phyloP scores from a whole-genome alignment of 805 yeast species.

The Candida schatavii region DNA sequence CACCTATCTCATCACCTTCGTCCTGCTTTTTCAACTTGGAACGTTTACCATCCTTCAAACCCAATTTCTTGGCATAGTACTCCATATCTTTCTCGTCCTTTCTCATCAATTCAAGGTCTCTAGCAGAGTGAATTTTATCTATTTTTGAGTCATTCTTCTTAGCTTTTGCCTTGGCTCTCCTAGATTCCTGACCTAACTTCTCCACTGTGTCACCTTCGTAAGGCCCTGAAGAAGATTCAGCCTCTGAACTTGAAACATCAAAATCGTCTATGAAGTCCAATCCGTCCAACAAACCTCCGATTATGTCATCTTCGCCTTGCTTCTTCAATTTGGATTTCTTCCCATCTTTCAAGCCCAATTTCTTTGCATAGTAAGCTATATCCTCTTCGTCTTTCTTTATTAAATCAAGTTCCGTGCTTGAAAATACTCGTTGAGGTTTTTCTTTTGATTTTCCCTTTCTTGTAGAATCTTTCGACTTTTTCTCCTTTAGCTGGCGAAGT shows the following conservation, averaged over 20 bases:
- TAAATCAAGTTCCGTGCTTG: constrained; percentile 47
- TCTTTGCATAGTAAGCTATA: constrained; percentile 77
- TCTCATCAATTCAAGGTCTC: constrained; percentile 46
- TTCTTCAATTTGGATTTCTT: constrained; percentile 45
- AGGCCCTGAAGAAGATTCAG: too few relatives aligned
- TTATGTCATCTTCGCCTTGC: constrained; percentile 64
- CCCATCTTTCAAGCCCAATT: constrained; percentile 64
- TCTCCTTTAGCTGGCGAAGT: constrained; percentile 14
- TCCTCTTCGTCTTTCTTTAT: constrained; percentile 70
- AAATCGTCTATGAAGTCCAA: constrained; percentile 39
- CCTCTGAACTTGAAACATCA: too few relatives aligned
- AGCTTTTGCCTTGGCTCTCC: too few relatives aligned
- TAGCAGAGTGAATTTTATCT: constrained; percentile 24
- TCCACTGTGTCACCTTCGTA: too few relatives aligned
- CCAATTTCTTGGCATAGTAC: constrained; percentile 80
- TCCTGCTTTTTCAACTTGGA: constrained; percentile 45
- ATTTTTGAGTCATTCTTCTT: constrained; percentile 10
- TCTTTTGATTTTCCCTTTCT: constrained; percentile 7
- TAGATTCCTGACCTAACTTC: too few relatives aligned
- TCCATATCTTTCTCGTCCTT: constrained; percentile 76
- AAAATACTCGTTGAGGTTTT: constrained; percentile 10
- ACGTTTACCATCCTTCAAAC: constrained; percentile 55
- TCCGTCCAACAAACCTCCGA: constrained; percentile 83
- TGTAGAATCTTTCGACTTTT: constrained; percentile 16
- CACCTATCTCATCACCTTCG: constrained; percentile 51